Evolutionary conservation across 495 filamentous ascomycete species (phyloP).

Genomic region (Trichocladium antarcticum): DNA sequence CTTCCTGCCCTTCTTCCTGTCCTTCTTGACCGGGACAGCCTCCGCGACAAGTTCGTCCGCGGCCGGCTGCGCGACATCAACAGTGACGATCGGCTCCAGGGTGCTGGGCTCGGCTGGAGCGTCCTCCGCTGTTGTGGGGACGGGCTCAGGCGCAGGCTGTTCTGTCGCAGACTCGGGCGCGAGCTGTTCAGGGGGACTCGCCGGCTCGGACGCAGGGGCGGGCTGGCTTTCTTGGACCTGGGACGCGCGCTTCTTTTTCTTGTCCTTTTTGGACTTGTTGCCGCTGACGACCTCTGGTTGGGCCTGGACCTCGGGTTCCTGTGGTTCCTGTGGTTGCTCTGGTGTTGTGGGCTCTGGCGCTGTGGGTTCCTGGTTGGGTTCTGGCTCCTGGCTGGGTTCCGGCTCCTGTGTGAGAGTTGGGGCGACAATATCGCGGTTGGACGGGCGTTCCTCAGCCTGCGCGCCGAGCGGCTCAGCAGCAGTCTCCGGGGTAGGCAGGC

Average conservation of each 20-base stretch:
- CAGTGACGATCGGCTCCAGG: neutral
- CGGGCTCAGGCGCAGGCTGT: neutral
- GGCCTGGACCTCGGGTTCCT: neutral
- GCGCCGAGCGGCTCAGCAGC: neutral
- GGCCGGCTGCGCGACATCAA: neutral
- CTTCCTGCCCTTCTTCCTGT: conserved; percentile 20
- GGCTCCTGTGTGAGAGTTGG: neutral
- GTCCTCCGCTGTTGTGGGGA: neutral
- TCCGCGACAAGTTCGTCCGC: neutral
- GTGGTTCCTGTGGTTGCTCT: no score
- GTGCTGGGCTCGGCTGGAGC: neutral
- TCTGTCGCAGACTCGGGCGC: neutral
- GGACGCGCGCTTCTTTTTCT: conserved; percentile 18
- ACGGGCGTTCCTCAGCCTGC: neutral
- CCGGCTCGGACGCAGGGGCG: neutral
- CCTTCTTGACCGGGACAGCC: conserved; percentile 8
- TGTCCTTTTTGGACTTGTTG: conserved; percentile 23
- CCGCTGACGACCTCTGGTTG: neutral
- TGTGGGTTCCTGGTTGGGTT: neutral
- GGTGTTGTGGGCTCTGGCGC: no score
- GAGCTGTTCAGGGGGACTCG: neutral
- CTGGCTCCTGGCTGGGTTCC: neutral
- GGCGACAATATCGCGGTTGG: neutral
- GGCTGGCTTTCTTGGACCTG: neutral
- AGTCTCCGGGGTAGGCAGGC: neutral